Evolutionary conservation across 83 land plant genomes (phyloP).

Genomic region (Picea engelmannii): DNA sequence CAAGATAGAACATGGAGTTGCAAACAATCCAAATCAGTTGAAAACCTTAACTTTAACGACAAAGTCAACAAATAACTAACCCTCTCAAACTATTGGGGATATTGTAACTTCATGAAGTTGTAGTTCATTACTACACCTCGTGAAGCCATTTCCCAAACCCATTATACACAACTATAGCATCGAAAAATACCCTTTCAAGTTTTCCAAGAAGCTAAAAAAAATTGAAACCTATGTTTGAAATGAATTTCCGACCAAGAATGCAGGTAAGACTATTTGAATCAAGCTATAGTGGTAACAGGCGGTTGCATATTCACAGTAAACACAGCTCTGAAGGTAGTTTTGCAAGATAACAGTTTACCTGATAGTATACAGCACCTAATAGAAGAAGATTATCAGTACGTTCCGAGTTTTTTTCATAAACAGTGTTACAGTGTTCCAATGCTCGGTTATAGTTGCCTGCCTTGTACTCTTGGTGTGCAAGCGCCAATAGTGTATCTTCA

Average conservation of each 20-base stretch:
- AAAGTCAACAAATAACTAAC: no score
- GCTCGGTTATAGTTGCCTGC: constrained; percentile 82
- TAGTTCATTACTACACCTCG: no score
- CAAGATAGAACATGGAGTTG: constrained; percentile 2
- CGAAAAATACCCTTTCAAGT: no score
- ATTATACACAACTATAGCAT: no score
- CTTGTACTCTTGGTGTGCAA: constrained; percentile 89
- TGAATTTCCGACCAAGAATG: no score
- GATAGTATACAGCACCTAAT: constrained; percentile 91
- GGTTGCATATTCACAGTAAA: not conserved
- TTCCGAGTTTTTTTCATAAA: constrained; percentile 72
- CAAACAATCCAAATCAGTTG: not conserved
- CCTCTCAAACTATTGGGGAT: no score
- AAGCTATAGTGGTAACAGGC: not conserved
- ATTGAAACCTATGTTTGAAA: no score
- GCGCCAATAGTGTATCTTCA: constrained; percentile 62
- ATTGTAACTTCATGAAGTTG: no score
- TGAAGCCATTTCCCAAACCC: no score
- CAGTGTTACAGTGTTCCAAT: constrained; percentile 64
- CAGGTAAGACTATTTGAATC: no score
- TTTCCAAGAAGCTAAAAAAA: no score
- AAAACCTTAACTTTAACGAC: no score
- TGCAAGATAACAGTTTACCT: constrained; percentile 51
- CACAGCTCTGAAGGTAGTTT: not conserved
- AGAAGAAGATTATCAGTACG: constrained; percentile 92